phyloP scores from a whole-genome alignment of 2,329 filamentous ascomycete genomes.

The Ophiostoma perfectum region DNA sequence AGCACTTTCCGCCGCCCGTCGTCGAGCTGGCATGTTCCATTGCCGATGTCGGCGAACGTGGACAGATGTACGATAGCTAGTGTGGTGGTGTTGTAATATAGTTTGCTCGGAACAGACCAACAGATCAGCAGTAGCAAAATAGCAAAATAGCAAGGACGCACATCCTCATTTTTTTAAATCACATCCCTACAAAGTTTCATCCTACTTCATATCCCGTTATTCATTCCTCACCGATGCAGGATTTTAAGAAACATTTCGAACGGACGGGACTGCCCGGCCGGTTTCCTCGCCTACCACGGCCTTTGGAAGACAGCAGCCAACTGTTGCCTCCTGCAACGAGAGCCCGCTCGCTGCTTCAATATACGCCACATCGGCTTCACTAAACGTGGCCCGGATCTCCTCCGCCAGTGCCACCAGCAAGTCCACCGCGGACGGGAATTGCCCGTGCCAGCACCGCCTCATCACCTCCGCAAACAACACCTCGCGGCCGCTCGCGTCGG shows the following conservation, averaged over 20 bases:
- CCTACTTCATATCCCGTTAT: too few relatives aligned
- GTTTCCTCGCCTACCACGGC: too few relatives aligned
- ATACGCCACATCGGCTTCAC: background rate
- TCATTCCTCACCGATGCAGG: too few relatives aligned
- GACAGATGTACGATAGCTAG: background rate
- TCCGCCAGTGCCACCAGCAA: constrained; percentile 6
- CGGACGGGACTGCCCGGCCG: too few relatives aligned
- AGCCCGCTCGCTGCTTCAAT: constrained; percentile 1
- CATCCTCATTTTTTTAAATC: too few relatives aligned
- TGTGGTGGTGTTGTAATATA: too few relatives aligned
- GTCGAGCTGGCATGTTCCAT: constrained; percentile 2
- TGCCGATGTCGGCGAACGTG: background rate
- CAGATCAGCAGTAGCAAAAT: too few relatives aligned
- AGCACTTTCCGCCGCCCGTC: background rate
- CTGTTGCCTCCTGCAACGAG: constrained; percentile 1
- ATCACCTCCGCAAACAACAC: constrained; percentile 15
- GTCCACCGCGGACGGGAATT: background rate
- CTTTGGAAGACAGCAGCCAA: background rate
- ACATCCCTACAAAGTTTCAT: too few relatives aligned
- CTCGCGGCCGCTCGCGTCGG: background rate
- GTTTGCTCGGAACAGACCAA: too few relatives aligned
- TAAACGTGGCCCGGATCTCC: constrained; percentile 8
- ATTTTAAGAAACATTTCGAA: too few relatives aligned
- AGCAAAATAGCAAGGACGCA: too few relatives aligned
- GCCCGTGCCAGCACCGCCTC: constrained; percentile 13